These are phyloP conservation scores for Polyporus arcularius DNA, from an alignment of 768 basidiomycete species.

Conservation along the genomic window DNA sequence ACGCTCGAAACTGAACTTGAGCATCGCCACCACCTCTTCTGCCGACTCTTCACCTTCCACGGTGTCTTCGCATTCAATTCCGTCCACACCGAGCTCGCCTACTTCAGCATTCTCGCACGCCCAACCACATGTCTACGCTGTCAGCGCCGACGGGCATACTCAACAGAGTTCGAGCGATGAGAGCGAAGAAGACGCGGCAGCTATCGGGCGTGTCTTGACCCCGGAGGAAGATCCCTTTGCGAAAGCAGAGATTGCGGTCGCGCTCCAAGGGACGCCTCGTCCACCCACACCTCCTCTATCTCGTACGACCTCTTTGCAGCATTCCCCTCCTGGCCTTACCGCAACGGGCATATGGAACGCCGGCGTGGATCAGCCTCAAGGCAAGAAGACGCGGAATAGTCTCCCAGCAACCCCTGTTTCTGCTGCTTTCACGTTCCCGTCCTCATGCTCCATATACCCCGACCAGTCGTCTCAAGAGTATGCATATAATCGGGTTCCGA, in stretches of 20 bases:
- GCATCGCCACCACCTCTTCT: constrained; percentile 11
- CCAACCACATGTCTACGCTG: constrained; percentile 7
- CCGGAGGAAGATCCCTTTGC: constrained; percentile 31
- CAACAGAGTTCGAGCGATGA: neutral
- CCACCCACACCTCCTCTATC: constrained; percentile 11
- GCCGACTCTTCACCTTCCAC: constrained; percentile 19
- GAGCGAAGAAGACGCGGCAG: constrained; percentile 13
- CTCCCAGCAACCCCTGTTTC: constrained; percentile 16
- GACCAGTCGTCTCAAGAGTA: neutral
- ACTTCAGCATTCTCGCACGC: constrained; percentile 5
- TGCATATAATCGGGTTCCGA: neutral
- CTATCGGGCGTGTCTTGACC: constrained; percentile 30
- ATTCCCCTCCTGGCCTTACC: neutral
- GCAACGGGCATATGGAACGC: constrained; percentile 7
- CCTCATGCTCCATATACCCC: constrained; percentile 17
- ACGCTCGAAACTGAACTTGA: constrained; percentile 28
- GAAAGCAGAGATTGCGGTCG: constrained; percentile 23
- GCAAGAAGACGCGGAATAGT: constrained; percentile 10
- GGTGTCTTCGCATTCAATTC: neutral
- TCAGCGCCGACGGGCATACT: constrained; percentile 3
- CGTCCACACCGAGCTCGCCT: constrained; percentile 15
- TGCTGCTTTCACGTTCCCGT: constrained; percentile 20
- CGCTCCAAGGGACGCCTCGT: constrained; percentile 8
- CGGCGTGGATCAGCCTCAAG: neutral
- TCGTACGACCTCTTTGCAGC: constrained; percentile 9